Evolutionary conservation across 306 rosid species (phyloP), one percentile per base, ranked within the genome.

Genomic region (Castanea sativa): DNA sequence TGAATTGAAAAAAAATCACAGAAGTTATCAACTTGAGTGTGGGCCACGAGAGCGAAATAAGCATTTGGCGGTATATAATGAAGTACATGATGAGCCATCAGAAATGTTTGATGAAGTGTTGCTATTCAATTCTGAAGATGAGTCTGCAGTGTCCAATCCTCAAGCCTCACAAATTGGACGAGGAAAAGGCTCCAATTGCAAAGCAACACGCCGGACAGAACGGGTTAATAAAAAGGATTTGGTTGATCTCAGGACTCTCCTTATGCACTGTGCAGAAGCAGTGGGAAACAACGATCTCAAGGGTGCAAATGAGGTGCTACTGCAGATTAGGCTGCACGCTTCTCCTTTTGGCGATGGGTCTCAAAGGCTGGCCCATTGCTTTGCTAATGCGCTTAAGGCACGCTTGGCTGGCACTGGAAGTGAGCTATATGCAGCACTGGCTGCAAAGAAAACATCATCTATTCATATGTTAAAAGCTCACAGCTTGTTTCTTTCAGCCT

Each of bases 281-380:
- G 88, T 87, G 21, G 76, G 83, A 10, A 58, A 6, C 73, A 65
- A 71, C 55, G 87, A 87, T 27, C 81, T 52, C 21, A 74, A 41
- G 15, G 70, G 76, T 41, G 82, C 87, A 15, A 75, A 14, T 38
- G 73, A 82, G 43, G 69, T 77, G 6, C 81, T 87, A 7, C 68
- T 30, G 41, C 77, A 80, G 71, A 82, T 87, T 29, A 63, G 82
- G 76, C 83, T 71, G 30, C 65, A 80, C 25, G 63, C 91, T 74
- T 80, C 83, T 7, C 73, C 87, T 0, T 55, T 13, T 33, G 84
- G 91, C 21, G 87, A 87, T 72, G 83, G 82, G 5, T 74, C 76
- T 19, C 85, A 87, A 55, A 80, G 87, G 55, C 32, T 82, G 58
- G 88, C 88, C 60, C 71, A 87, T 80, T 82, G 80, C 88, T 82